Percentiles rank a stretch among this genome's conserved stretches.
These are phyloP conservation scores for Podila clonocystis DNA, from an alignment of 192 early-diverging fungal species.

Conservation along the genomic window DNA sequence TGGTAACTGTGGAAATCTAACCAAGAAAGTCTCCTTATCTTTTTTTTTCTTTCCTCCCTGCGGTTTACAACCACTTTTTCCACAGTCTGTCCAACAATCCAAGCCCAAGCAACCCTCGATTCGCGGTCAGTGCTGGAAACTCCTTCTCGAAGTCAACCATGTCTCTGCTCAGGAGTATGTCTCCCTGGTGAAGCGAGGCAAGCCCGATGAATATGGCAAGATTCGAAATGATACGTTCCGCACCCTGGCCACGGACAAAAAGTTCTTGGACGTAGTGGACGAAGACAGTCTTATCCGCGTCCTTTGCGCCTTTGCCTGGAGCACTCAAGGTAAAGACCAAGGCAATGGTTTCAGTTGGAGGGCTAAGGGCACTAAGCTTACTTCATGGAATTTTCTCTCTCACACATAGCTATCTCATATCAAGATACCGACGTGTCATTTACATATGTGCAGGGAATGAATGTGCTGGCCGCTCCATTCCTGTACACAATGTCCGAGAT, in stretches of 20 bases:
- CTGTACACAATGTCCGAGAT: slow-evolving; percentile 92
- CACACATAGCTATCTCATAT: slow-evolving; percentile 25
- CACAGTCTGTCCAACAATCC: not conserved
- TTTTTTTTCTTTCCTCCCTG: not conserved
- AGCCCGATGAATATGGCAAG: slow-evolving; percentile 78
- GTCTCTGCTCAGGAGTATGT: slow-evolving; percentile 79
- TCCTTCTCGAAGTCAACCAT: slow-evolving; percentile 76
- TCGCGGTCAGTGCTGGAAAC: slow-evolving; percentile 77
- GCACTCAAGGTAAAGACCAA: slow-evolving; percentile 70
- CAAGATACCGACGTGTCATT: slow-evolving; percentile 59
- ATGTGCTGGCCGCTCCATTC: slow-evolving; percentile 92
- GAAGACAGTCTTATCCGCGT: slow-evolving; percentile 81
- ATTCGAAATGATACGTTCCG: slow-evolving; percentile 93
- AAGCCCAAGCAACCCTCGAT: slow-evolving; percentile 38
- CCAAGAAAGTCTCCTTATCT: not conserved
- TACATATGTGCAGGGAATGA: slow-evolving; percentile 96
- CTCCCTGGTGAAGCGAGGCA: slow-evolving; percentile 73
- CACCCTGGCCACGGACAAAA: slow-evolving; percentile 82
- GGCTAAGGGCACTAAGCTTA: not conserved
- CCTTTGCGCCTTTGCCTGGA: slow-evolving; percentile 90
- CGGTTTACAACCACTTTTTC: not conserved
- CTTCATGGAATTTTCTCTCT: not conserved
- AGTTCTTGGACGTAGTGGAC: slow-evolving; percentile 75
- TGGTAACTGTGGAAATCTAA: not conserved
- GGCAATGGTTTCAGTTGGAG: not conserved